These are phyloP conservation scores for Tylopilus sp. DNA, from an alignment of 1,284 basidiomycete genomes.

Conservation along the genomic window DNA sequence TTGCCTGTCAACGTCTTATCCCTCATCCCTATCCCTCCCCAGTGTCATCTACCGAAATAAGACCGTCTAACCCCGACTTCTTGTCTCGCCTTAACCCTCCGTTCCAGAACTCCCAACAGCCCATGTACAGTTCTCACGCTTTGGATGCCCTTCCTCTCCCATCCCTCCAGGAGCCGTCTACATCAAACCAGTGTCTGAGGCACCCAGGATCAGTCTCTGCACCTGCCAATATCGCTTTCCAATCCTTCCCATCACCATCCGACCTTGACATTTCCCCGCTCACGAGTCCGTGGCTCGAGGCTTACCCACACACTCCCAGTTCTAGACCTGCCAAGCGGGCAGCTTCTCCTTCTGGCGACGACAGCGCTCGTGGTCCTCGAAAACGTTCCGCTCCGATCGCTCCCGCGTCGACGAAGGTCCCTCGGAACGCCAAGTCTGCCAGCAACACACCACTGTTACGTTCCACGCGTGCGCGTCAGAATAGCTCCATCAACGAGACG, in stretches of 20 bases:
- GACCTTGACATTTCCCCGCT: slow-evolving; percentile 69
- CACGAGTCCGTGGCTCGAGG: slow-evolving; percentile 70
- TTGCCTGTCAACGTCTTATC: slow-evolving; percentile 5
- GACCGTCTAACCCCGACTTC: slow-evolving; percentile 56
- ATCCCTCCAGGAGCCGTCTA: slow-evolving; percentile 29
- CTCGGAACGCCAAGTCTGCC: slow-evolving; percentile 52
- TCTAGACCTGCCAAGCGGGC: slow-evolving; percentile 37
- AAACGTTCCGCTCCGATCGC: slow-evolving; percentile 46
- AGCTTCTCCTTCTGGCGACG: slow-evolving; percentile 39
- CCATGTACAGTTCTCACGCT: slow-evolving; percentile 22
- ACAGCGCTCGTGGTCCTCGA: slow-evolving; percentile 40
- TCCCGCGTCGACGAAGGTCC: slow-evolving; percentile 29
- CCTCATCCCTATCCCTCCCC: slow-evolving; percentile 10
- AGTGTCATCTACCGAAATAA: slow-evolving; percentile 65
- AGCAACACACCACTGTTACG: slow-evolving; percentile 60
- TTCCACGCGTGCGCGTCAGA: slow-evolving; percentile 36
- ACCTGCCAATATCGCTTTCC: slow-evolving; percentile 60
- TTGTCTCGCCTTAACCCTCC: slow-evolving; percentile 59
- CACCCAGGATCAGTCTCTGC: slow-evolving; percentile 50
- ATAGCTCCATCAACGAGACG: slow-evolving; percentile 43
- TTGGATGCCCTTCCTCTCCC: slow-evolving; percentile 21
- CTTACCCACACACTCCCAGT: slow-evolving; percentile 39
- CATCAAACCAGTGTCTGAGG: slow-evolving; percentile 28
- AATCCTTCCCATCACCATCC: slow-evolving; percentile 39
- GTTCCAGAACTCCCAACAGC: slow-evolving; percentile 32